Conservation (phyloP, 768 basidiomycete genomes). For the Fistulinella prunicolor region DNA sequence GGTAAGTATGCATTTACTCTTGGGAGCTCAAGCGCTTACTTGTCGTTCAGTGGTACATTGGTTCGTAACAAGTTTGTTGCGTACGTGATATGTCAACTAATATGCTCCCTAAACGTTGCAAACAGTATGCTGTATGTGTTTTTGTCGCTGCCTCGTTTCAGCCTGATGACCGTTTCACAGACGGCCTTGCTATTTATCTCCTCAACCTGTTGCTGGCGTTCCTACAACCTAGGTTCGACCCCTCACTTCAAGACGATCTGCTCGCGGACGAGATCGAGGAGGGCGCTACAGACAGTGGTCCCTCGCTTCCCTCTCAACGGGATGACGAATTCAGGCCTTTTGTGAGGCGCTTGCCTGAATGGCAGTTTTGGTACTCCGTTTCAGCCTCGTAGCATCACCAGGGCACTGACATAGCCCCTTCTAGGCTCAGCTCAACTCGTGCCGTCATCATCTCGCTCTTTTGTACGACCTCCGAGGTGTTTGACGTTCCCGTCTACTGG, state of each 20-base stretch:
- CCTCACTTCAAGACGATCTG: slow-evolving; percentile 89
- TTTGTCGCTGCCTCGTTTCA: not conserved
- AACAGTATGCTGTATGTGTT: slow-evolving; percentile 65
- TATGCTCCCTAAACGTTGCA: not conserved
- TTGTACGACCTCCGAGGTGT: slow-evolving; percentile 78
- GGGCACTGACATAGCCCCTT: not conserved
- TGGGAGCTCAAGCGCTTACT: too few species aligned
- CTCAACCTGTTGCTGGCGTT: slow-evolving; percentile 96
- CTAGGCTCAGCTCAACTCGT: slow-evolving; percentile 86
- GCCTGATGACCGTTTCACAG: slow-evolving; percentile 34
- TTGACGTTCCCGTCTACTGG: slow-evolving; percentile 99
- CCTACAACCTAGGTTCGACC: slow-evolving; percentile 97
- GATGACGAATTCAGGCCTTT: slow-evolving; percentile 99
- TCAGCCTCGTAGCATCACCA: not conserved
- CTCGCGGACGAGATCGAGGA: slow-evolving; percentile 95
- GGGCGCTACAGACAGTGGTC: slow-evolving; percentile 62
- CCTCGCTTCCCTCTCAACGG: slow-evolving; percentile 59
- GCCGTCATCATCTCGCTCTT: slow-evolving; percentile 80
- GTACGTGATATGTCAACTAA: slow-evolving; percentile 1
- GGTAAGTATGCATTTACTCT: slow-evolving; percentile 44
- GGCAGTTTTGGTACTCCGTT: slow-evolving; percentile 84
- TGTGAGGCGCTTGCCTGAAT: slow-evolving; percentile 91
- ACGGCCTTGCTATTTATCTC: slow-evolving; percentile 92
- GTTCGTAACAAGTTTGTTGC: slow-evolving; percentile 44
- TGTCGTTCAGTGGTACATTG: slow-evolving; percentile 79